Percentiles rank a stretch among this genome's conserved stretches.
phyloP scores from a whole-genome alignment of 1,139 yeast species.

The Candida pseudocylindracea region DNA sequence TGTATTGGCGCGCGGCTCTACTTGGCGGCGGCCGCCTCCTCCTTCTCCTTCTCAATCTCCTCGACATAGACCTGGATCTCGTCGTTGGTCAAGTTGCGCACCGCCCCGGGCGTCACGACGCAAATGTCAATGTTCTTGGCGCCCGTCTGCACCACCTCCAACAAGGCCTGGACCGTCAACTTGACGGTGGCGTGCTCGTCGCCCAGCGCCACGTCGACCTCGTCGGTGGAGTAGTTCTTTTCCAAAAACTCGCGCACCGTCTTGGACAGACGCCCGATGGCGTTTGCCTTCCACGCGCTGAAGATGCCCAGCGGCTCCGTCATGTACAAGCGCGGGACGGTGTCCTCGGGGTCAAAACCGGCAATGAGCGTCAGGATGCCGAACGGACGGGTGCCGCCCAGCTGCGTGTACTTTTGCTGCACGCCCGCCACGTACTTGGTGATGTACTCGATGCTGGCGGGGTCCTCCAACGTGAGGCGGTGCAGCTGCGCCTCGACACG shows the following conservation, averaged over 20 bases:
- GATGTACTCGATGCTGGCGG: constrained; percentile 79
- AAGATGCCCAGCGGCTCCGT: constrained; percentile 97
- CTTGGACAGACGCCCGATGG: constrained; percentile 88
- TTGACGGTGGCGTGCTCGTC: constrained; percentile 57
- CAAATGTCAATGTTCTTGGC: constrained; percentile 90
- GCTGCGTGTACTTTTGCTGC: constrained; percentile 93
- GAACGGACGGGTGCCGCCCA: constrained; percentile 92
- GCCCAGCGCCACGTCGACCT: too few relatives aligned
- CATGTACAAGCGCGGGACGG: constrained; percentile 64
- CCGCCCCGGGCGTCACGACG: constrained; percentile 49
- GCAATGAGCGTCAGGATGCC: constrained; percentile 91
- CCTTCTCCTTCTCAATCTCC: constrained; percentile 80
- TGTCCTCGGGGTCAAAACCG: constrained; percentile 80
- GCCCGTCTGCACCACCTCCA: constrained; percentile 96
- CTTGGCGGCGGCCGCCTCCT: constrained; percentile 73
- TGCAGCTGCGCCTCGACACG: constrained; percentile 97
- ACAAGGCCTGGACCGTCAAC: constrained; percentile 64
- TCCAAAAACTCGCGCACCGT: constrained; percentile 93
- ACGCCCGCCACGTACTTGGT: constrained; percentile 93
- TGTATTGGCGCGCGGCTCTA: constrained; percentile 9
- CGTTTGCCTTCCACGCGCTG: constrained; percentile 98
- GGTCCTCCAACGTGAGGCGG: constrained; percentile 78
- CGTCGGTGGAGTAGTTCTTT: constrained; percentile 32
- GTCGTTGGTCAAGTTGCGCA: constrained; percentile 38
- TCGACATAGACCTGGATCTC: constrained; percentile 59